Evolutionary conservation across 805 yeast genomes (phyloP), one percentile per base, ranked within the genome.

Genomic region (Lipomyces sp.): DNA sequence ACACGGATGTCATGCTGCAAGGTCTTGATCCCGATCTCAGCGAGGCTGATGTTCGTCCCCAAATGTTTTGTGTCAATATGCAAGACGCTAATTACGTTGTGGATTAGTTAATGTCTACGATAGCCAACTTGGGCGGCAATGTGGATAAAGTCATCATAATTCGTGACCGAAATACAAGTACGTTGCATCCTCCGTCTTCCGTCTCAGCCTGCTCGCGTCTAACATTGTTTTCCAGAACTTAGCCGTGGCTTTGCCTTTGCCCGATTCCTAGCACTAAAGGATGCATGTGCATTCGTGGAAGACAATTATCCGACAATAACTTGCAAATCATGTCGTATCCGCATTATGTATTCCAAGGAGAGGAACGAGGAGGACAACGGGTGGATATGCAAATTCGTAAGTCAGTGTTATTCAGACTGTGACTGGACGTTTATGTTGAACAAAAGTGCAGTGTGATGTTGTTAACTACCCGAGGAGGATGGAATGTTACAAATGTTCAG

Each of bases 121-220:
- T 66, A 3, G 18, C 29, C 29, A 59, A 30, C 13, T 30, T 34
- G 13, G 62, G 62, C 13, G 57, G 18, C 13, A 67, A 62, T 33
- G 35, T 63, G 7, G 37, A 48, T n/a, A 53, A 58, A 32, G 64
- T 62, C 30, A 61, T 59, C n/a, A 54, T 66, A 32, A 66, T 66
- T 45, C 61, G 70, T 11, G 70, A 67, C 18, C 42, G 60, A n/a
- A 33, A 51, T 8, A 64, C 65, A 4, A 66, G 69, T 63, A 60
- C 13, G 64, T 45, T 24, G 33, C 29, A 24, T 10, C 53, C 57
- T 7, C 15, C 11, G 1, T 8, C 57, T 11, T 13, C n/a, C 37
- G n/a, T 53, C 29, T 11, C 13, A 24, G 24, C 24, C 24, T 24
- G 24, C 24, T 24, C 24, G 24, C 1, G 24, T 24, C 24, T 24